Evolutionary conservation across 148 eudicot species (phyloP), one percentile per base, ranked within the genome.

Genomic region (Amaranthus hypochondriacus): DNA sequence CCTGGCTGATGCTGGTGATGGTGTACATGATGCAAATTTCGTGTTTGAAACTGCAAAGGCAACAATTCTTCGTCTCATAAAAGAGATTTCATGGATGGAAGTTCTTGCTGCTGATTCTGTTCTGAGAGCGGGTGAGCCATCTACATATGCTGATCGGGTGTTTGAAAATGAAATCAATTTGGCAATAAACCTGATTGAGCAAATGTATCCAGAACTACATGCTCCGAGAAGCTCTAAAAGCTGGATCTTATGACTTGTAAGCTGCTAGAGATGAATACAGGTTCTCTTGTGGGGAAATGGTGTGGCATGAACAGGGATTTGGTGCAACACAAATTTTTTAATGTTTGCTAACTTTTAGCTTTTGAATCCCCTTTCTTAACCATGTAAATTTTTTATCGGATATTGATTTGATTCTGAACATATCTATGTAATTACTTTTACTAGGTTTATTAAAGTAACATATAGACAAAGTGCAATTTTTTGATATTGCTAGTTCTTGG

Each of bases 1-100:
- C 13, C 97, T 93, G 79, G 95, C 91, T 47, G 95, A 93, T 84
- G 97, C 98, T 1, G 98, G 98, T 42, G 98, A 93, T 76, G 98
- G 97, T 42, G 92, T 93, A 80, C 97, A 93, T 77, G 98, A 93
- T 76, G 98, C 97, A 11, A 93, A 93, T 59, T 91, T 93, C 76
- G 98, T 89, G 8, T 91, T 91, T 69, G 98, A 93, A 69, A 93
- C 98, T 3, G 94, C 97, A 10, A 93, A 93, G 83, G 88, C 97
- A 10, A 97, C 98, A 4, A 93, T 93, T 15, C 77, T 93, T 21
- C 89, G 93, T 51, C 92, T 93, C 44, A 93, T 97, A 0, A 89
- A 89, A 81, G 98, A 93, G 77, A 76, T 89, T 11, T 42, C 91
- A 43, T 93, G 97, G 95, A 93, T 91, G 93, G 84, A 93, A 72